Evolutionary conservation across 2,329 filamentous ascomycete genomes (phyloP).

Genomic region (Triangularia setosa): DNA sequence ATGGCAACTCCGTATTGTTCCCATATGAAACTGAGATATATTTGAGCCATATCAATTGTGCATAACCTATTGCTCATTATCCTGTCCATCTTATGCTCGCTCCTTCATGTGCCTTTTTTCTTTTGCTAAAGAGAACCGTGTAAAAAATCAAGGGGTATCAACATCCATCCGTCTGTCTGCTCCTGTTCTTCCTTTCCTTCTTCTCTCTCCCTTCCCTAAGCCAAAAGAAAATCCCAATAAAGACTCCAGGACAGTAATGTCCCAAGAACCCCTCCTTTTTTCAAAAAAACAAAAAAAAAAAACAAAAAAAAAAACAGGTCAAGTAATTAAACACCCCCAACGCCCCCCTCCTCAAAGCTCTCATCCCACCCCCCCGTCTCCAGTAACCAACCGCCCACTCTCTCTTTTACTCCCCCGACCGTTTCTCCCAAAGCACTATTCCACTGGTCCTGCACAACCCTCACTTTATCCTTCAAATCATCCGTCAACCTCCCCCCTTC

Average conservation of each 20-base stretch:
- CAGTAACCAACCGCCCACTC: conserved; percentile 69
- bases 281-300: too few relatives aligned
- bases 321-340: conserved; percentile 42
- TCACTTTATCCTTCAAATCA: conserved; percentile 90
- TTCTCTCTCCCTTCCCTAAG: neutral
- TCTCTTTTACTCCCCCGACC: conserved; percentile 67
- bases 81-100: neutral
- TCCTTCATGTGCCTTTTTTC: neutral
- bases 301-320: neutral
- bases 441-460: conserved; percentile 89
- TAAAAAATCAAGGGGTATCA: neutral
- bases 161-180: neutral
- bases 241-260: too few relatives aligned
- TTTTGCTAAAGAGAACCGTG: neutral
- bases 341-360: conserved; percentile 56
- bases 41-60: neutral
- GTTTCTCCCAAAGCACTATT: conserved; percentile 76
- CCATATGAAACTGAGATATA: neutral
- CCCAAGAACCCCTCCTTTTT: too few relatives aligned
- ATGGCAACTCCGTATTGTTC: neutral
- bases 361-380: conserved; percentile 88
- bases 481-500: conserved; percentile 72
- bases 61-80: neutral
- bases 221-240: neutral
- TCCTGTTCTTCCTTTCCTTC: neutral